These are phyloP conservation scores for Rhynchospora tenuis DNA, from an alignment of 176 grass and related monocot species.

Conservation along the genomic window DNA sequence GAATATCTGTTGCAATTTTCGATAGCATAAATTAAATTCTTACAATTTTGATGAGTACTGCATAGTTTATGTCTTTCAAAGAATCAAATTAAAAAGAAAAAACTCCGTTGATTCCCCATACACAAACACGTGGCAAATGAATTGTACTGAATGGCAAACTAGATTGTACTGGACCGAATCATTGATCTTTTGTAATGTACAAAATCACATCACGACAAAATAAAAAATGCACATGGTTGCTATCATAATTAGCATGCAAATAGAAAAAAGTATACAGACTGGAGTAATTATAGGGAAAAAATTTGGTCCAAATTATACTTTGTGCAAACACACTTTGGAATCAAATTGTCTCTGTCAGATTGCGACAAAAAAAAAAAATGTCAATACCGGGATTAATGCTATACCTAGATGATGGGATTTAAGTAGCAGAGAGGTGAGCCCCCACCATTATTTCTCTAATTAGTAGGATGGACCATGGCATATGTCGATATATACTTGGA, in stretches of 20 bases:
- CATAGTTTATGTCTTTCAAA: too few relatives aligned
- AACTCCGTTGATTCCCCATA: background rate
- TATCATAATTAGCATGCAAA: background rate
- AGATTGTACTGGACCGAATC: background rate
- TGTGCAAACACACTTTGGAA: background rate
- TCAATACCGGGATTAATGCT: background rate
- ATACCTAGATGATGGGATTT: conserved; percentile 21
- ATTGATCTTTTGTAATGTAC: background rate
- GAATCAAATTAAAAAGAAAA: too few relatives aligned
- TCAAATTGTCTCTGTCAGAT: conserved; percentile 6
- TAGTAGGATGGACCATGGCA: conserved; percentile 22
- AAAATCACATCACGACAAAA: background rate
- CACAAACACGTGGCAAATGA: background rate
- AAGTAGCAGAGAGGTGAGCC: conserved; percentile 15
- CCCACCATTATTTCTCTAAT: conserved; percentile 25
- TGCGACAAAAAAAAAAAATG: background rate
- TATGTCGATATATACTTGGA: conserved; percentile 17
- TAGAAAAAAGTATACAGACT: background rate
- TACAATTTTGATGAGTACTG: too few relatives aligned
- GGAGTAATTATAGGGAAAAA: background rate
- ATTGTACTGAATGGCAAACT: too few relatives aligned
- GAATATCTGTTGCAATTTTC: too few relatives aligned
- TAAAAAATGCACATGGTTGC: background rate
- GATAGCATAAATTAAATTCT: too few relatives aligned
- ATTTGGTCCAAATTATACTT: background rate